Conservation (phyloP, 1,284 basidiomycete genomes). For the Tilletia walkeri region DNA sequence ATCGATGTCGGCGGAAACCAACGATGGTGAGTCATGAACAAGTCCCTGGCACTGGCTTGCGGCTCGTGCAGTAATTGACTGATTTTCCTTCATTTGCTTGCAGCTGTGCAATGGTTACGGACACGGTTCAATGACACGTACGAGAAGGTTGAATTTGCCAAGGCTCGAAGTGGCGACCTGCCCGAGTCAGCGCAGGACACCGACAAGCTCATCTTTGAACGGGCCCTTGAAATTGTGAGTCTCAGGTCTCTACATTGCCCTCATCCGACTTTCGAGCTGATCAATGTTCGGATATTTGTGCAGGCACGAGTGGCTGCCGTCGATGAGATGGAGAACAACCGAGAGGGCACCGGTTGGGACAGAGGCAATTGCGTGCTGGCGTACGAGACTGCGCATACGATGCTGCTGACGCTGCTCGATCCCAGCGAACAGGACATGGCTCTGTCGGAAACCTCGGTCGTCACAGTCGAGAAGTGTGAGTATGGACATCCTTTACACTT, state of each 20-base stretch:
- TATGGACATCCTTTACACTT: background rate
- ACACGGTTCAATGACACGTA: slow-evolving; percentile 63
- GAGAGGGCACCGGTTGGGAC: slow-evolving; percentile 65
- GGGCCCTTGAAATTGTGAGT: slow-evolving; percentile 61
- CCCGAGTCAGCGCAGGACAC: slow-evolving; percentile 58
- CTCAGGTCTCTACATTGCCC: slow-evolving; percentile 59
- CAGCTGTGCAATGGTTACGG: slow-evolving; percentile 64
- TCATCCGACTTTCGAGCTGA: background rate
- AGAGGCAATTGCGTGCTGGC: slow-evolving; percentile 75
- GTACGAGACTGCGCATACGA: slow-evolving; percentile 91
- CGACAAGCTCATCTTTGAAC: slow-evolving; percentile 63
- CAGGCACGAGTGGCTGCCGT: slow-evolving; percentile 88
- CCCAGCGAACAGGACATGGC: slow-evolving; percentile 71
- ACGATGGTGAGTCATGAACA: slow-evolving; percentile 57
- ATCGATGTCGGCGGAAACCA: too few relatives aligned
- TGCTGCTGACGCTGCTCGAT: slow-evolving; percentile 85
- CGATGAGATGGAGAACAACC: slow-evolving; percentile 71
- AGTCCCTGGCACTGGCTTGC: background rate
- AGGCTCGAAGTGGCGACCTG: slow-evolving; percentile 59
- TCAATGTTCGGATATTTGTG: background rate
- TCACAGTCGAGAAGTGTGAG: slow-evolving; percentile 47
- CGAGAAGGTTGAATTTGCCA: slow-evolving; percentile 63
- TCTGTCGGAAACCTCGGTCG: slow-evolving; percentile 40
- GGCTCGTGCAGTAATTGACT: background rate
- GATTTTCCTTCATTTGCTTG: background rate